These are phyloP conservation scores for Wickerhamomyces subpelliculosus DNA, from an alignment of 805 yeast genomes.

Conservation along the genomic window DNA sequence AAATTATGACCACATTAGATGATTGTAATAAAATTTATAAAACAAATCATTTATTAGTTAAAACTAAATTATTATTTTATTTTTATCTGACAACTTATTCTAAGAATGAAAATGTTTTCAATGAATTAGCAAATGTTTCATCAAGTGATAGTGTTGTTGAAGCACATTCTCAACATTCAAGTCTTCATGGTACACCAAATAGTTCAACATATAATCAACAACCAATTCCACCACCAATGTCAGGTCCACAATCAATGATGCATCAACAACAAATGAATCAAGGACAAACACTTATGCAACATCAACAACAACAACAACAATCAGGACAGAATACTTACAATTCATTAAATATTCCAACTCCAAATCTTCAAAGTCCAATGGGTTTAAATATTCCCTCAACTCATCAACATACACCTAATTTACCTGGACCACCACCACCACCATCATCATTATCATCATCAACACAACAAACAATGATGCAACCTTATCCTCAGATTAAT, in stretches of 20 bases:
- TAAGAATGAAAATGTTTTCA: conserved; percentile 18
- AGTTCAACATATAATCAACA: neutral
- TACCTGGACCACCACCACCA: too few species aligned
- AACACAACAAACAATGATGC: too few species aligned
- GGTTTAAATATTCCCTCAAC: too few species aligned
- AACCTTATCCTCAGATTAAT: too few species aligned
- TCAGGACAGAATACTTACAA: too few species aligned
- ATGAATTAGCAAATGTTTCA: neutral
- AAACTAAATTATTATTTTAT: conserved; percentile 17
- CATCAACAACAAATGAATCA: too few species aligned
- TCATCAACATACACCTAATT: too few species aligned
- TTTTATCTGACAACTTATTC: conserved; percentile 22
- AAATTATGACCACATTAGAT: conserved; percentile 10
- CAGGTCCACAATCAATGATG: neutral
- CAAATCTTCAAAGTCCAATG: too few species aligned
- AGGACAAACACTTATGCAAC: neutral
- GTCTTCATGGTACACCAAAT: neutral
- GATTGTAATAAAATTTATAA: conserved; percentile 9
- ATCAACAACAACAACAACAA: neutral
- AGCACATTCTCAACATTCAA: neutral
- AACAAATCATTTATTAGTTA: conserved; percentile 15
- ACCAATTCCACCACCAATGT: neutral
- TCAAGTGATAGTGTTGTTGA: neutral
- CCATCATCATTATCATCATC: too few species aligned
- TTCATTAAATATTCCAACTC: too few species aligned